phyloP scores from a whole-genome alignment of 2,329 filamentous ascomycete genomes.

The Davidsoniella australis region DNA sequence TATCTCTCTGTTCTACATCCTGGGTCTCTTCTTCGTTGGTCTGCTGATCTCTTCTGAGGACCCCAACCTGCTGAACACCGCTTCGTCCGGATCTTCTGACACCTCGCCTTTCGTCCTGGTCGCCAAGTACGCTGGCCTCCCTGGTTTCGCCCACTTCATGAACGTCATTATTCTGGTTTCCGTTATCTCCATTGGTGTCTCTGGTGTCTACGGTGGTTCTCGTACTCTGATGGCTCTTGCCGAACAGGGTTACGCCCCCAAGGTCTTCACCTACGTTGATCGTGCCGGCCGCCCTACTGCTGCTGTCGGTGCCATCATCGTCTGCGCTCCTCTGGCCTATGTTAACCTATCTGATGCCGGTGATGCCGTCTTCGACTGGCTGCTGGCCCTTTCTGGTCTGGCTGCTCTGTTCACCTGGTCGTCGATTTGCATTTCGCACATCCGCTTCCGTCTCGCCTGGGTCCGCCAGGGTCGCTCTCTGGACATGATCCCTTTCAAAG shows the following conservation, averaged over 20 bases:
- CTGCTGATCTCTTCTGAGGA: conserved; percentile 28
- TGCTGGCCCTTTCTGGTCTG: conserved; percentile 45
- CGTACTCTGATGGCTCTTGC: conserved; percentile 38
- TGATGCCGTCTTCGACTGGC: conserved; percentile 42
- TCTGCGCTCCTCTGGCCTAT: conserved; percentile 31
- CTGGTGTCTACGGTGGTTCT: conserved; percentile 36
- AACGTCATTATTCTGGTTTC: conserved; percentile 37
- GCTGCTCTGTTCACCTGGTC: conserved; percentile 49
- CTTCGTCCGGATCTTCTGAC: conserved; percentile 18
- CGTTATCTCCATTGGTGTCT: conserved; percentile 37
- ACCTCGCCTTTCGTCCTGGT: conserved; percentile 35
- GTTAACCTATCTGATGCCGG: conserved; percentile 29
- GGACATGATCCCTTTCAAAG: conserved; percentile 48
- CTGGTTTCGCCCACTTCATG: conserved; percentile 32
- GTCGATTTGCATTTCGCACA: conserved; percentile 46
- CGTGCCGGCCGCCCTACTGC: conserved; percentile 32
- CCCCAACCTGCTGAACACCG: conserved; percentile 23
- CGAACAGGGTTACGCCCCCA: conserved; percentile 38
- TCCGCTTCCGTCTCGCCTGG: conserved; percentile 51
- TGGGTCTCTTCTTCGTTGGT: conserved; percentile 32
- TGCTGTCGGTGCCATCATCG: conserved; percentile 28
- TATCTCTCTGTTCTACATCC: conserved; percentile 33
- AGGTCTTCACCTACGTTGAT: conserved; percentile 36
- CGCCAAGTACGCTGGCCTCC: conserved; percentile 29
- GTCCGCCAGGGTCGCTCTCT: conserved; percentile 36